Conservation (phyloP, 257 asterid genomes). For the Gynochthodes officinalis region DNA sequence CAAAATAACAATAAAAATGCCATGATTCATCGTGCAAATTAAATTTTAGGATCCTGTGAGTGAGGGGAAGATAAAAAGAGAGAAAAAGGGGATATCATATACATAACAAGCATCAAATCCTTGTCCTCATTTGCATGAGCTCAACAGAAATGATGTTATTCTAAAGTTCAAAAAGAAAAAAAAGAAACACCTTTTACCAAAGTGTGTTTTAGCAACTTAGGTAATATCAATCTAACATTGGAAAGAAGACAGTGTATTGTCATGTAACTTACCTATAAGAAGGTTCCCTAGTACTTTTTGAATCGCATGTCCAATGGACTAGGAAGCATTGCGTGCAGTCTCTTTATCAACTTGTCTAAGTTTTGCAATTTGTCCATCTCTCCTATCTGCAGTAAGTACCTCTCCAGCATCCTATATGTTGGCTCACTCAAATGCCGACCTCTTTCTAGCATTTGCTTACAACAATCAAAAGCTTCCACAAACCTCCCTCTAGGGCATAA, state of each 20-base stretch:
- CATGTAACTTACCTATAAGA: neutral
- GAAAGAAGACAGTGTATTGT: neutral
- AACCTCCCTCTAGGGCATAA: conserved; percentile 78
- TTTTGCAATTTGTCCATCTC: conserved; percentile 42
- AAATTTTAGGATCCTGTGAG: neutral
- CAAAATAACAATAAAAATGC: neutral
- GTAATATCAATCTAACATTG: neutral
- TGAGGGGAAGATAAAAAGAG: neutral
- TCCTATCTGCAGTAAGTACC: conserved; percentile 44
- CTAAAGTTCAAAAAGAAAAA: neutral
- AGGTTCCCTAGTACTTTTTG: conserved; percentile 18
- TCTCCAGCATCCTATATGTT: conserved; percentile 52
- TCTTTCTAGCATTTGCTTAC: conserved; percentile 65
- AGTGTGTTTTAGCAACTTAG: neutral
- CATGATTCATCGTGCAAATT: neutral
- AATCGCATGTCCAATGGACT: conserved; percentile 22
- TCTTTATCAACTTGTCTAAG: conserved; percentile 41
- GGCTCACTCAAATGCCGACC: conserved; percentile 61
- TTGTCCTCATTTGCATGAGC: neutral
- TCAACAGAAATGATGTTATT: neutral
- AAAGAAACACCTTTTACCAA: neutral
- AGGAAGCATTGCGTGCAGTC: conserved; percentile 48
- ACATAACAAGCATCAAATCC: neutral
- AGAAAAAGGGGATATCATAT: neutral
- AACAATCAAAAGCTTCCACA: conserved; percentile 61